Base-by-base conservation (phyloP, 192 early-diverging fungal species). In the Podila epigama region DNA sequence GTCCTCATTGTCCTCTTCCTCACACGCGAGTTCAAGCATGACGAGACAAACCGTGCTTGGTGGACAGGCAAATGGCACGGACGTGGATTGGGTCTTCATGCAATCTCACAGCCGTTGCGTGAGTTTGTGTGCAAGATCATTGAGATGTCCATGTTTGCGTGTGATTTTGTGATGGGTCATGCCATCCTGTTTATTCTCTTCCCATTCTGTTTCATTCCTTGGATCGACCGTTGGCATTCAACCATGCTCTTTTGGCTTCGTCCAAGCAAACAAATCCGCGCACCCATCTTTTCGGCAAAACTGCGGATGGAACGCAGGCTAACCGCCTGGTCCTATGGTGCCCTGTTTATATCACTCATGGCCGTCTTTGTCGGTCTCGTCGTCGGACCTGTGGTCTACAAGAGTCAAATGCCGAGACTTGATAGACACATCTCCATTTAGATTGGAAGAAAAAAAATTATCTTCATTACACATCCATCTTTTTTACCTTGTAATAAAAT, bases 51-150 rank as follows among this genome's bases (percentile, higher is more conserved):
- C 69, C 83, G 88, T 50, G 92, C 90, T 15, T 93, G 92, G 92
- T 93, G 92, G 92, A 91, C 90, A 13, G 92, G 92, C 20, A 84
- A 87, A 60, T 93, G 92, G 90, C 84, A 90, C 39, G 88, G 90
- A 39, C 86, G 87, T 63, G 89, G 87, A 53, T 82, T 92, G 83
- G 89, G 91, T 58, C 18, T n/a, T 6, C 61, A 44, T 67, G 82
- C 81, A 60, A 79, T 92, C 32, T 85, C 86, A 28, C 89, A 90
- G 68, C 89, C 89, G 3, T 69, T 91, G 65, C 90, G 93, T 50
- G 93, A 94, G 79, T 92, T 81, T 70, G 33, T 90, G 40, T 92
- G 91, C 82, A 94, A 94, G 81, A 85, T 91, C 57, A 86, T 93
- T 29, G 93, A 94, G 81, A 90, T 91, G 90, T 86, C 85, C 13